A percentile compares a stretch with the other conserved stretches of the same genome.
Conservation (phyloP, 2,329 filamentous ascomycete species). For the Aspergillus chevalieri region DNA sequence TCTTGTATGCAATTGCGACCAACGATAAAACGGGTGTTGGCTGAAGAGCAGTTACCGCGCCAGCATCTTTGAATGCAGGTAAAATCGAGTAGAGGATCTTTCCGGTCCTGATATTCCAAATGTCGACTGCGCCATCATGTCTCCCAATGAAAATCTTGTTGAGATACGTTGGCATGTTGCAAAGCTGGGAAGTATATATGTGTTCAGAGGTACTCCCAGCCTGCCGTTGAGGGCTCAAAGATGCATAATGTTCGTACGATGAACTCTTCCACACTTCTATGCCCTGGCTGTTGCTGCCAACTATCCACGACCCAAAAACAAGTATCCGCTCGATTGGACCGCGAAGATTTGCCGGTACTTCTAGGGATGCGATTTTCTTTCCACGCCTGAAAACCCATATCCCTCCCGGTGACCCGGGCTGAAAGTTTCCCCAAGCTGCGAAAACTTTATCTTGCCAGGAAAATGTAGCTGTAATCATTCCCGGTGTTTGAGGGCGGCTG, state of each 20-base stretch:
- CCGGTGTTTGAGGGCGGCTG: slow-evolving; percentile 81
- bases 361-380: slow-evolving; percentile 71
- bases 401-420: slow-evolving; percentile 47
- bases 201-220: slow-evolving; percentile 54
- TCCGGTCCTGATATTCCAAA: slow-evolving; percentile 92
- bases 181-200: slow-evolving; percentile 69
- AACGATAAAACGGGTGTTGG: slow-evolving; percentile 78
- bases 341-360: slow-evolving; percentile 55
- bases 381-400: slow-evolving; percentile 91
- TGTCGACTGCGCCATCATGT: slow-evolving; percentile 82
- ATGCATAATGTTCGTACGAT: slow-evolving; percentile 84
- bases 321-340: slow-evolving; percentile 72
- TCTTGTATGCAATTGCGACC: slow-evolving; percentile 79
- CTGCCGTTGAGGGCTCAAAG: slow-evolving; percentile 54
- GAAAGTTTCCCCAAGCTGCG: slow-evolving; percentile 74
- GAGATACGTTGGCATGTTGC: slow-evolving; percentile 86
- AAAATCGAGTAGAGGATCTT: slow-evolving; percentile 88
- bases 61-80: slow-evolving; percentile 64
- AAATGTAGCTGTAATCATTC: slow-evolving; percentile 74
- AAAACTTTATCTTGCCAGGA: slow-evolving; percentile 84
- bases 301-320: slow-evolving; percentile 84
- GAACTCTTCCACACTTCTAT: slow-evolving; percentile 85
- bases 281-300: slow-evolving; percentile 67
- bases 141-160: slow-evolving; percentile 93
- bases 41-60: slow-evolving; percentile 79